These are phyloP conservation scores for Backusella morwellensis DNA, from an alignment of 192 early-diverging fungal genomes.

Conservation along the genomic window DNA sequence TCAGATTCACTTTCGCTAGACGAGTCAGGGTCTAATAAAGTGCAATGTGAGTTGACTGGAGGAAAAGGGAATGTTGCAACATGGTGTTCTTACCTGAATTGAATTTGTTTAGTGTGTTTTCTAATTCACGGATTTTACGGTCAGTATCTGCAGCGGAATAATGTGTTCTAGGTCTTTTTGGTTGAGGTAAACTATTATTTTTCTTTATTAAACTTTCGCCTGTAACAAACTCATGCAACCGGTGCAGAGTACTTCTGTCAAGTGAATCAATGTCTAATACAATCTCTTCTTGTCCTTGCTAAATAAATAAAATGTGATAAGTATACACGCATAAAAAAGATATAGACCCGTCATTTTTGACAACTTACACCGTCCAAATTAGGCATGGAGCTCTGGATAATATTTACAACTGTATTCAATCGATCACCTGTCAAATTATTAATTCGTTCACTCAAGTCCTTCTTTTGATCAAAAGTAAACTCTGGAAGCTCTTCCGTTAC, in stretches of 20 bases:
- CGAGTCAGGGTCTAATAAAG: constrained; percentile 31
- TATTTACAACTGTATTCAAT: constrained; percentile 59
- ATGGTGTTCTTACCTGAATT: background rate
- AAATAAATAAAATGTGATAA: background rate
- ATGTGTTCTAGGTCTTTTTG: constrained; percentile 43
- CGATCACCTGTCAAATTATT: constrained; percentile 55
- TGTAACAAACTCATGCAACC: constrained; percentile 83
- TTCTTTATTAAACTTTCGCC: constrained; percentile 35
- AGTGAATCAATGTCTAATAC: constrained; percentile 93
- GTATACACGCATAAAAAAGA: background rate
- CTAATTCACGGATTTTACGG: constrained; percentile 40
- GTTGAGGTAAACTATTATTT: constrained; percentile 41
- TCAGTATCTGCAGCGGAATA: constrained; percentile 50
- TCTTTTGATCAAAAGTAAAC: constrained; percentile 81
- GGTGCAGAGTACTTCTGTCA: constrained; percentile 74
- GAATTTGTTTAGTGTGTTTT: constrained; percentile 48
- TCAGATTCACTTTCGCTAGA: constrained; percentile 54
- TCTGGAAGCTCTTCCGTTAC: constrained; percentile 28
- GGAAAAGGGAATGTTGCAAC: background rate
- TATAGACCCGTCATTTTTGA: background rate
- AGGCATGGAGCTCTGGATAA: constrained; percentile 63
- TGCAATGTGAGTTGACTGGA: background rate
- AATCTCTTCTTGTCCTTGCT: constrained; percentile 73
- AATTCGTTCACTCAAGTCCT: constrained; percentile 70
- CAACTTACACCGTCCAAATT: constrained; percentile 49